These are phyloP conservation scores for Monosporascus cannonballus DNA, from an alignment of 2,329 filamentous ascomycete genomes.

Conservation along the genomic window DNA sequence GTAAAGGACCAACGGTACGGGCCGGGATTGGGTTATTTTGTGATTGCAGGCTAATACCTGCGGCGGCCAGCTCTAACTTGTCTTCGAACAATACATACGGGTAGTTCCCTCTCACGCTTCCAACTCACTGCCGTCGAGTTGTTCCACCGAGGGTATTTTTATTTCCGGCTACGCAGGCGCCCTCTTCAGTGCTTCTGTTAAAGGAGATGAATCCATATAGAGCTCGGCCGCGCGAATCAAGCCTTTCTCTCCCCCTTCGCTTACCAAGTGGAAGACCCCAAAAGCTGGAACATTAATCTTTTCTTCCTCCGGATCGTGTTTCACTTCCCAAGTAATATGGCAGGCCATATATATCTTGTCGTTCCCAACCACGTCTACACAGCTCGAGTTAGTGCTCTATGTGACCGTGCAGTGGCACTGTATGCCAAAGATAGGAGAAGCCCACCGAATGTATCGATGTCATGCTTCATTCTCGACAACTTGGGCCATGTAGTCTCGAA, in stretches of 20 bases:
- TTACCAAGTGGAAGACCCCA: conserved; percentile 10
- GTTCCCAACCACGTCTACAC: conserved; percentile 10
- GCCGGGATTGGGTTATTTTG: too few relatives aligned
- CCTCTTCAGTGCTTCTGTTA: conserved; percentile 11
- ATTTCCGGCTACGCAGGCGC: neutral
- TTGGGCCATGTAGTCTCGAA: conserved; percentile 9
- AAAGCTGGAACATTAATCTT: conserved; percentile 12
- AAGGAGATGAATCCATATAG: conserved; percentile 15
- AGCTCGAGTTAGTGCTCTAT: too few relatives aligned
- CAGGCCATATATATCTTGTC: conserved; percentile 18
- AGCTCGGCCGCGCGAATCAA: conserved; percentile 8
- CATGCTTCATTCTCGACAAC: conserved; percentile 16
- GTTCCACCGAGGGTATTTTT: neutral
- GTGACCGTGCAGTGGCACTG: neutral
- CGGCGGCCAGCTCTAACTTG: too few relatives aligned
- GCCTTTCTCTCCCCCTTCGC: conserved; percentile 10
- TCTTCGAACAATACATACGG: too few relatives aligned
- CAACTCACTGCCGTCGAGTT: too few relatives aligned
- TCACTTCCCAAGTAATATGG: conserved; percentile 16
- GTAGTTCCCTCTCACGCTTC: too few relatives aligned
- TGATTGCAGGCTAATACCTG: too few relatives aligned
- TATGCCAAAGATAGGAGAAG: conserved; percentile 1
- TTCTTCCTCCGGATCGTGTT: conserved; percentile 16
- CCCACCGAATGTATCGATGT: conserved; percentile 10
- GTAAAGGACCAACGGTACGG: too few relatives aligned